Conservation (phyloP, 331 rosid species). For the Pyrus hybrid region DNA sequence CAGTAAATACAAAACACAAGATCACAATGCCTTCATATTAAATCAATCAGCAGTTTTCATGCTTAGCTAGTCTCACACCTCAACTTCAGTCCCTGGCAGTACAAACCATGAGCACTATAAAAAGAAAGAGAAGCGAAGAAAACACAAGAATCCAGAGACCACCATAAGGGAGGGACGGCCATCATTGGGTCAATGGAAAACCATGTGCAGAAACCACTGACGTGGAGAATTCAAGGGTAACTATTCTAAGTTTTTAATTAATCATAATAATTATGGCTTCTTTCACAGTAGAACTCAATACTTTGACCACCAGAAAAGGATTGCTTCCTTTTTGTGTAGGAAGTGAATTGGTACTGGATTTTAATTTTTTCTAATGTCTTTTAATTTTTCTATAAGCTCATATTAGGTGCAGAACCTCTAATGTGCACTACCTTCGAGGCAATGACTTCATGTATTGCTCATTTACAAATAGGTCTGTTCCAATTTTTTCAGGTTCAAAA, state of each 20-base stretch:
- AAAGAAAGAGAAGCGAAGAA: background rate
- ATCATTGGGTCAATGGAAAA: background rate
- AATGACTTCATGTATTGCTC: background rate
- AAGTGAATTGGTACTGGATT: background rate
- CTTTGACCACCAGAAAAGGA: background rate
- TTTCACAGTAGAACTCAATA: background rate
- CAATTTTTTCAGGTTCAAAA: background rate
- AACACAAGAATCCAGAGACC: background rate
- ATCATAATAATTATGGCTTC: background rate
- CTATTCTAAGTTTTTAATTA: background rate
- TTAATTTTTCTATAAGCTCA: background rate
- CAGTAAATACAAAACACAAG: conserved; percentile 15
- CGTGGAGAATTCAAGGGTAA: background rate
- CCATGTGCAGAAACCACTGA: background rate
- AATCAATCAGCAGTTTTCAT: background rate
- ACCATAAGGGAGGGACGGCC: background rate
- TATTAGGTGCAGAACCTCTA: background rate
- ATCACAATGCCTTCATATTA: conserved; percentile 9
- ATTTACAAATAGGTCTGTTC: background rate
- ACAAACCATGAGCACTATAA: background rate
- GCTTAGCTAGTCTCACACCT: background rate
- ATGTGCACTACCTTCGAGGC: background rate
- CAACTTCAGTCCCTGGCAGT: background rate
- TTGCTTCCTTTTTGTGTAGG: background rate
- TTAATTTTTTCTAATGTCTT: too few species aligned